phyloP scores from a whole-genome alignment of 306 rosid genomes.

The Quercus alba region DNA sequence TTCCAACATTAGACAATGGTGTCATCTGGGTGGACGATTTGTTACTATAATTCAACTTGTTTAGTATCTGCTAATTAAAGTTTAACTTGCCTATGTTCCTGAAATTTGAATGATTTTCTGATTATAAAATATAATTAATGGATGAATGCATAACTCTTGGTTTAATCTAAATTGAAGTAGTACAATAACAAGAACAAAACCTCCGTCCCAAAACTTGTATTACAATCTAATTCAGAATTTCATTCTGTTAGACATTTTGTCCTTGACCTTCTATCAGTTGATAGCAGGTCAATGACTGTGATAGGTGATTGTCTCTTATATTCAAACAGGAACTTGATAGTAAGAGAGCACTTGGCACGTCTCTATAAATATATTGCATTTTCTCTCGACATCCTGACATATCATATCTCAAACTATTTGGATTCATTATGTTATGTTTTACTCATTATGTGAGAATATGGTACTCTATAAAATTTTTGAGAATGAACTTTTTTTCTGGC shows the following conservation, averaged over 20 bases:
- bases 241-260: neutral
- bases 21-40: no score
- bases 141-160: no score
- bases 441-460: neutral
- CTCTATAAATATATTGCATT: neutral
- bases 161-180: no score
- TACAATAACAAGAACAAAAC: no score
- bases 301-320: neutral
- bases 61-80: no score
- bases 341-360: neutral
- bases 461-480: neutral
- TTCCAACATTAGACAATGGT: no score
- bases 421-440: neutral
- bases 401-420: neutral
- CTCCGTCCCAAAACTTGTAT: no score
- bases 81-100: no score
- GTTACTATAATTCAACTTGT: no score
- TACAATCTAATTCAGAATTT: neutral
- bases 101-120: no score
- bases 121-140: no score
- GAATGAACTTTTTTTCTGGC: constrained; percentile 1
- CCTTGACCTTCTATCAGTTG: neutral
- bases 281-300: neutral
- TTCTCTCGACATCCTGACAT: neutral
- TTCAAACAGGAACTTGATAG: neutral